Percentiles rank a stretch among this genome's conserved stretches.
Evolutionary conservation across 495 filamentous ascomycete genomes (phyloP).

Genomic region (Tuber melanosporum): DNA sequence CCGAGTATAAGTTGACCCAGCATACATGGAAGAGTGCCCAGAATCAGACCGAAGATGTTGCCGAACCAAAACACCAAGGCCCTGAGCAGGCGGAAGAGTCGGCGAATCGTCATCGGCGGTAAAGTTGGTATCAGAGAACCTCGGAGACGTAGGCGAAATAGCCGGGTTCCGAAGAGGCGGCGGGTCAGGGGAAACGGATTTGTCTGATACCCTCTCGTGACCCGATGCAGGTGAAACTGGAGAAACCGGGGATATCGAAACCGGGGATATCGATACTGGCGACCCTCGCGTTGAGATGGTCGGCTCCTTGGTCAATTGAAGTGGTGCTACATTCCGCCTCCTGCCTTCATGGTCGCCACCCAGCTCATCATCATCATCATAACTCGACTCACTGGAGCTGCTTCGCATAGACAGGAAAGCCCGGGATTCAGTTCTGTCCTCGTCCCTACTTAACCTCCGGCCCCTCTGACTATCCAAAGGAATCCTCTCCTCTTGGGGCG

Average conservation of each 20-base stretch:
- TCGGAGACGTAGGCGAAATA: constrained; percentile 32
- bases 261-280: constrained; percentile 15
- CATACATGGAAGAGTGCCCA: constrained; percentile 70
- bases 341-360: constrained; percentile 16
- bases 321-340: constrained; percentile 19
- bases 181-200: constrained; percentile 10
- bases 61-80: constrained; percentile 73
- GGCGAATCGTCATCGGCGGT: constrained; percentile 59
- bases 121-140: constrained; percentile 25
- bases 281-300: constrained; percentile 10
- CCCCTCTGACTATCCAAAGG: constrained; percentile 15
- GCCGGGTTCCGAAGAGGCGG: constrained; percentile 32
- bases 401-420: constrained; percentile 19
- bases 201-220: constrained; percentile 16
- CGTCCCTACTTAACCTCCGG: constrained; percentile 3
- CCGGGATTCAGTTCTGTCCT: constrained; percentile 7
- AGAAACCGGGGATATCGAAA: constrained; percentile 18
- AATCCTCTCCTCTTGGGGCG: constrained; percentile 11
- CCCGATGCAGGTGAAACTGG: constrained; percentile 23
- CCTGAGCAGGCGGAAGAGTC: constrained; percentile 64
- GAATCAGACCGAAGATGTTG: constrained; percentile 81
- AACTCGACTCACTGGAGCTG: constrained; percentile 25
- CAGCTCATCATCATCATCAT: constrained; percentile 10
- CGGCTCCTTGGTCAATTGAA: constrained; percentile 25
- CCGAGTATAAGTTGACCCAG: constrained; percentile 37